Percentiles rank a stretch among this genome's conserved stretches.
phyloP scores from a whole-genome alignment of 2,329 filamentous ascomycete genomes.

The Helicocarpus griseus region DNA sequence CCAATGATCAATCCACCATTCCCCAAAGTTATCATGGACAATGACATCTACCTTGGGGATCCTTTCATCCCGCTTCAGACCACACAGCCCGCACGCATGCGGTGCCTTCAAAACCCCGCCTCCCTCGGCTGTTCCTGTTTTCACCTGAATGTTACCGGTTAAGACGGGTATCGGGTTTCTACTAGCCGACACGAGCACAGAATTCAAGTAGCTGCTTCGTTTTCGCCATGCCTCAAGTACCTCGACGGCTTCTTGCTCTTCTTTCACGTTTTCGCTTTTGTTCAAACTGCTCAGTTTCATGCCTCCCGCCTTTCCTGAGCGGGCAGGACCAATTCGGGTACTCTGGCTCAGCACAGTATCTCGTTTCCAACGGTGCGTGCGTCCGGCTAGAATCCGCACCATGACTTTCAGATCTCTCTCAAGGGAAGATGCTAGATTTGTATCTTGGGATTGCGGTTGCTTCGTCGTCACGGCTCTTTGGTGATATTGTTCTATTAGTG shows the following conservation, averaged over 20 bases:
- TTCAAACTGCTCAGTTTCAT: conserved; percentile 90
- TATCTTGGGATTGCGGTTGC: conserved; percentile 25
- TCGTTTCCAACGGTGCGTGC: conserved; percentile 81
- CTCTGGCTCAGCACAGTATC: conserved; percentile 75
- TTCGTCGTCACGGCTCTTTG: conserved; percentile 54
- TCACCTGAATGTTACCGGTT: conserved; percentile 55
- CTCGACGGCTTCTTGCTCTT: conserved; percentile 76
- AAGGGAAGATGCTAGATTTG: conserved; percentile 18
- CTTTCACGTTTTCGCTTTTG: conserved; percentile 68
- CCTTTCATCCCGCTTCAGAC: conserved; percentile 77
- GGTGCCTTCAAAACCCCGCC: conserved; percentile 64
- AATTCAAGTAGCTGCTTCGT: conserved; percentile 64
- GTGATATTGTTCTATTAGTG: conserved; percentile 58
- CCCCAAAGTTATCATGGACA: conserved; percentile 83
- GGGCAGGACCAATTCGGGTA: conserved; percentile 73
- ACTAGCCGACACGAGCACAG: conserved; percentile 39
- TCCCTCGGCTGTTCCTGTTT: conserved; percentile 45
- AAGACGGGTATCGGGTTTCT: conserved; percentile 55
- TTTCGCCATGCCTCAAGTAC: conserved; percentile 65
- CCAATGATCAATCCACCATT: conserved; percentile 94
- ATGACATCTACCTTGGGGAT: conserved; percentile 64
- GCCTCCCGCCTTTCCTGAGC: conserved; percentile 59
- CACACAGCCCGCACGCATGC: conserved; percentile 74
- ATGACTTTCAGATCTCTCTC: conserved; percentile 43
- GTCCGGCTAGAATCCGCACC: conserved; percentile 72